Evolutionary conservation across 2,329 filamentous ascomycete species (phyloP).

Genomic region (Pyricularia grisea): DNA sequence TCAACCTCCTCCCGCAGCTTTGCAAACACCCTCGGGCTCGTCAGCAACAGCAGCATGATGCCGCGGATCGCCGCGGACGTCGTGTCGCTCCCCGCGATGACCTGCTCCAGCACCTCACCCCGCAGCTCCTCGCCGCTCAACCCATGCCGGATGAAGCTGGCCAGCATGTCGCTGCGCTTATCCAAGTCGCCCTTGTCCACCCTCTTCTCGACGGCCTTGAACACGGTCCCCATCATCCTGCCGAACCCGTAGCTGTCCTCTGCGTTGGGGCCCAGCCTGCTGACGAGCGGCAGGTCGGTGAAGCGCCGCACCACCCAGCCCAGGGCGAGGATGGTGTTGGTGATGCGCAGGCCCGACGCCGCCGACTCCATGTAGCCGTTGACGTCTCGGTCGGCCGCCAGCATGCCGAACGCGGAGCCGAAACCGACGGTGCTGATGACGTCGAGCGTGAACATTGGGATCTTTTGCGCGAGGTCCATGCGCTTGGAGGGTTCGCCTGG

Average conservation of each 20-base stretch:
- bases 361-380: constrained; percentile 32
- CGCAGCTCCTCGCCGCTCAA: constrained; percentile 18
- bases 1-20: constrained; percentile 35
- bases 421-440: constrained; percentile 38
- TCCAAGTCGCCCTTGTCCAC: neutral
- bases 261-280: neutral
- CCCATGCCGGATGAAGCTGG: constrained; percentile 18
- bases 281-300: neutral
- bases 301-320: neutral
- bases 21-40: constrained; percentile 30
- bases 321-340: constrained; percentile 11
- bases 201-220: neutral
- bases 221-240: neutral
- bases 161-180: constrained; percentile 6
- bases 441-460: constrained; percentile 40
- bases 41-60: constrained; percentile 37
- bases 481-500: constrained; percentile 21
- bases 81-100: constrained; percentile 32
- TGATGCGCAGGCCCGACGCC: constrained; percentile 25
- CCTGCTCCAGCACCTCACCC: constrained; percentile 18
- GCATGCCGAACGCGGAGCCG: constrained; percentile 32
- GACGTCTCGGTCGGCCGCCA: constrained; percentile 29
- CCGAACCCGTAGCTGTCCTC: constrained; percentile 3
- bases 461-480: constrained; percentile 35
- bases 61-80: constrained; percentile 39